Evolutionary conservation across 106 monocot genomes (phyloP), one percentile per base, ranked within the genome.

Genomic region (Gastrodia elata): DNA sequence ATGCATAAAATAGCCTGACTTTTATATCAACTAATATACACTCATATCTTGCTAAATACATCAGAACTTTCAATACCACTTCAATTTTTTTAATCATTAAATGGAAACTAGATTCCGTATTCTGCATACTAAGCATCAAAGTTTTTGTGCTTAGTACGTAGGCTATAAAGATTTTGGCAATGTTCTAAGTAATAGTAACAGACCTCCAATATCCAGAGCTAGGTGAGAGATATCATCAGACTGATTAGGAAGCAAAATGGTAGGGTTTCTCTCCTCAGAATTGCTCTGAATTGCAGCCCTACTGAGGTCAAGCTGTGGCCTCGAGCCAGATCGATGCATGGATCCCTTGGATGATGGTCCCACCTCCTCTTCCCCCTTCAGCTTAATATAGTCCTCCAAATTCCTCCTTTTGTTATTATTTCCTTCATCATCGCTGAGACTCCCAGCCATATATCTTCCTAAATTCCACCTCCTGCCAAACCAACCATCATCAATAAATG

Each of bases 201-300:
- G 14, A 97, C 97, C 97, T 76, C 97, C 97, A 71, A 97, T 90
- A 70, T 97, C 97, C 9, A 97, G 80, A 24, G 97, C 92, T 39
- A 97, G 77, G 73, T 93, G 93, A 41, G 90, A 93, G 75, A 97
- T 97, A 73, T 97, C 97, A 77, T 92, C 92, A 10, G 93, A 93
- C 78, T 97, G 97, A 56, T 97, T 97, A 8, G 97, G 97, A 68
- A 97, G 76, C 58, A 97, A 73, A 68, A 97, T 97, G 2, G 86
- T 88, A 0, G 97, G 97, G 56, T 97, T 90, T 76, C 92, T 79
- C 71, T 97, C 97, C 82, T 97, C 92, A 28, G 84, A 84, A 64
- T 90, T 88, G 2, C 88, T 86, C 42, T 93, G 90, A 61, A 97
- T 97, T 6, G 90, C 97, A 0, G 97, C 97, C 10, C 88, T 80